Conservation (phyloP, 176 grass and related monocot species). For the Musa acuminata region DNA sequence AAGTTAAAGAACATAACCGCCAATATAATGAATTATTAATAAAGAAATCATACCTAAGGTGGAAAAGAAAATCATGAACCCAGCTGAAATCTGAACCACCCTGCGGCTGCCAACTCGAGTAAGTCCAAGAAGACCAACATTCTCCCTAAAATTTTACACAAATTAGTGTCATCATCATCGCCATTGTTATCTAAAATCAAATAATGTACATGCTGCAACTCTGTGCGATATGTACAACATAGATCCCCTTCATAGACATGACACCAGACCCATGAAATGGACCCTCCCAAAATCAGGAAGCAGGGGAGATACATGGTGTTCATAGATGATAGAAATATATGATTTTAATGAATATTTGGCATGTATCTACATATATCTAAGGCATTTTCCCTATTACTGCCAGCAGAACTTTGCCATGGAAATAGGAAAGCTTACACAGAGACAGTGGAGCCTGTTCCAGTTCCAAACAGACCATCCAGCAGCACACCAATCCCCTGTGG, state of each 20-base stretch:
- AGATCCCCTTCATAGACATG: neutral
- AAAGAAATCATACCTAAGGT: constrained; percentile 27
- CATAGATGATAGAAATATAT: neutral
- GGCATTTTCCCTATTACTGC: neutral
- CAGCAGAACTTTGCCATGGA: neutral
- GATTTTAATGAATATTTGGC: neutral
- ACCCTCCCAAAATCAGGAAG: neutral
- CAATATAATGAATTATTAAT: too few relatives aligned
- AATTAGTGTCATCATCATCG: constrained; percentile 2
- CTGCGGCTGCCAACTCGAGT: constrained; percentile 48
- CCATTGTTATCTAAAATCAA: neutral
- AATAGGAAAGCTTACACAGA: constrained; percentile 44
- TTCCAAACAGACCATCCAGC: constrained; percentile 41
- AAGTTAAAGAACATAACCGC: neutral
- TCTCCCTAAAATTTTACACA: constrained; percentile 43
- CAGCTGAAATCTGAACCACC: constrained; percentile 49
- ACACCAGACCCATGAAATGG: neutral
- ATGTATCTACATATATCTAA: neutral
- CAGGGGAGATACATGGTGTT: neutral
- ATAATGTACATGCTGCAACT: neutral
- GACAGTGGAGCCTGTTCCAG: constrained; percentile 43
- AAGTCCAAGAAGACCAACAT: constrained; percentile 50
- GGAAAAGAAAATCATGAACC: constrained; percentile 50
- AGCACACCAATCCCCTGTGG: constrained; percentile 37
- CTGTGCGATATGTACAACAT: neutral